Percentiles rank a stretch among this genome's conserved stretches.
Conservation (phyloP, 352 stramenopile species). For the Globisporangium orthogonon region DNA sequence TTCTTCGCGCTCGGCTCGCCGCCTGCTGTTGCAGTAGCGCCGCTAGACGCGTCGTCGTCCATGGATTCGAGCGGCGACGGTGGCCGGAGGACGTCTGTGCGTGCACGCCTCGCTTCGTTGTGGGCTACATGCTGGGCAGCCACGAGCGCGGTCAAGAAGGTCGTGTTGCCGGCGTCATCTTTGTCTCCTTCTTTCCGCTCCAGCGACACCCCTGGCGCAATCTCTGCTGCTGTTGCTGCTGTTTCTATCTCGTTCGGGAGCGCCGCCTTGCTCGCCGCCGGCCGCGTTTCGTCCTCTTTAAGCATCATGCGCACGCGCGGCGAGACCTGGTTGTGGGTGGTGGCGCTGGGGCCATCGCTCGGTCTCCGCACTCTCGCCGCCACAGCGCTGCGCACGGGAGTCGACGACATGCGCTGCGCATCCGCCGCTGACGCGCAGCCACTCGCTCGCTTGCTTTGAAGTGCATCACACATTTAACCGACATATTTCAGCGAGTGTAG, state of each 20-base stretch:
- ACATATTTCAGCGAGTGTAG: background rate
- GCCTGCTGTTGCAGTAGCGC: background rate
- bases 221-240: background rate
- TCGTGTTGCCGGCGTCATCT: conserved; percentile 12
- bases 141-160: conserved; percentile 44
- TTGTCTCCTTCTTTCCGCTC: background rate
- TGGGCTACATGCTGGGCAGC: conserved; percentile 15
- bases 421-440: background rate
- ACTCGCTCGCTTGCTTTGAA: background rate
- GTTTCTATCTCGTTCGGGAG: background rate
- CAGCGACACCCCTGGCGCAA: background rate
- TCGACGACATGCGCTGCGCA: conserved; percentile 1
- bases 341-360: conserved; percentile 14
- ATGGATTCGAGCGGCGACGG: conserved; percentile 54
- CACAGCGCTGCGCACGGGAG: background rate
- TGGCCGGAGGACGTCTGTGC: conserved; percentile 22
- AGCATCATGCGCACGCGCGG: conserved; percentile 16
- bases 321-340: conserved; percentile 6
- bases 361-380: conserved; percentile 12
- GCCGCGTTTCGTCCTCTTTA: conserved; percentile 12
- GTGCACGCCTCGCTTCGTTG: background rate
- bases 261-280: background rate
- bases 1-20: conserved; percentile 28
- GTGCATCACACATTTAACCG: no score
- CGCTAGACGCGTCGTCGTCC: conserved; percentile 16